Evolutionary conservation across 2,329 filamentous ascomycete genomes (phyloP).

Genomic region (Epichloe hybrida): DNA sequence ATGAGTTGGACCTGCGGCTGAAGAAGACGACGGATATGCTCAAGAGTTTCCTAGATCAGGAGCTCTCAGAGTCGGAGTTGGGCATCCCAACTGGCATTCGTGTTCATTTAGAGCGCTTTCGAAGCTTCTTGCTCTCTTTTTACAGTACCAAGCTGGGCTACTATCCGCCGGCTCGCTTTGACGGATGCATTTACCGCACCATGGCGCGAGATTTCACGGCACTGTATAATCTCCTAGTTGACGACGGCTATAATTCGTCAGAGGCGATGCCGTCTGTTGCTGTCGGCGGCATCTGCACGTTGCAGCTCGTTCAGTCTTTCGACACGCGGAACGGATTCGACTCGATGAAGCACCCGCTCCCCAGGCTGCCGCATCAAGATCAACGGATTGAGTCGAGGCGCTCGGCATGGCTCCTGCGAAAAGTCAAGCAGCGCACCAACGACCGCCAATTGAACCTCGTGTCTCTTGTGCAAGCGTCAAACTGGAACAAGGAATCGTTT

Average conservation of each 20-base stretch:
- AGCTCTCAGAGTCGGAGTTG: constrained; percentile 52
- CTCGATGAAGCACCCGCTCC: constrained; percentile 51
- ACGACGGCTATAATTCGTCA: constrained; percentile 38
- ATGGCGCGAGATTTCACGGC: constrained; percentile 59
- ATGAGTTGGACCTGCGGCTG: constrained; percentile 53
- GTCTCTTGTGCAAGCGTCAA: constrained; percentile 38
- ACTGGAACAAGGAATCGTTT: constrained; percentile 25
- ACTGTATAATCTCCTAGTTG: constrained; percentile 58
- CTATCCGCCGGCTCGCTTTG: constrained; percentile 48
- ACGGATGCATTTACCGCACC: constrained; percentile 35
- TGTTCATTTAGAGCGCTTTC: constrained; percentile 59
- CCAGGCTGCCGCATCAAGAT: constrained; percentile 44
- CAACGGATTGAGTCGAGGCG: constrained; percentile 18
- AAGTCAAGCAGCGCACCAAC: constrained; percentile 32
- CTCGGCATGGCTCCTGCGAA: constrained; percentile 27
- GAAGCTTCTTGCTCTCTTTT: constrained; percentile 51
- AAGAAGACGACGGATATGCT: constrained; percentile 44
- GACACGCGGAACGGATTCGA: constrained; percentile 46
- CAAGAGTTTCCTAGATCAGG: constrained; percentile 55
- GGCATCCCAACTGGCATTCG: constrained; percentile 47
- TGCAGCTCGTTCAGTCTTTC: constrained; percentile 55
- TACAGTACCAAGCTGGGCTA: constrained; percentile 56
- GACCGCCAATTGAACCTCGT: constrained; percentile 36
- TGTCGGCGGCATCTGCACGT: constrained; percentile 54
- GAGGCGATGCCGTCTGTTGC: constrained; percentile 38